Evolutionary conservation across 164 flowering plant species (phyloP), one percentile per base, ranked within the genome.

Genomic region (Platanus orientalis): DNA sequence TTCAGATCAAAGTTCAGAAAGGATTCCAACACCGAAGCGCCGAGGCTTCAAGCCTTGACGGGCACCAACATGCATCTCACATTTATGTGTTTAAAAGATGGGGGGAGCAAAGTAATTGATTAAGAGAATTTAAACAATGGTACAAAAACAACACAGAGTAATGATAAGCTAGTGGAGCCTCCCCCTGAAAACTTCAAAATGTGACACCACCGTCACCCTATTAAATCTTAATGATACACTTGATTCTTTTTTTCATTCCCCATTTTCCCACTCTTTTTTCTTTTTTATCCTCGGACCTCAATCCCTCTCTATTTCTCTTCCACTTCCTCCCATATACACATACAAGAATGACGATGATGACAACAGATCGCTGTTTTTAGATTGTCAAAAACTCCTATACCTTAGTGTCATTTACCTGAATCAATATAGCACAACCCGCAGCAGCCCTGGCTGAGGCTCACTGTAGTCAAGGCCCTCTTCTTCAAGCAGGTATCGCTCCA

Each of bases 361-460:
- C 61, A 52, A 58, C 45, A 55, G 47, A 14, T 51, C 60, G 54
- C 50, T 63, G 58, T 26, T 61, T 73, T 52, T 60, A n/a, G 55
- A 57, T 57, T 57, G 48, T 63, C 60, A 53, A 75, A 75, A 57
- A 57, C 70, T 73, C 73, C 75, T 79, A 72, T 73, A 45, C 73
- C 75, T 64, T 73, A 69, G 27, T 48, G 39, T 63, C 61, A 62
- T 29, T 51, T 58, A 73, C 44, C 65, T 60, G 47, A 56, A 61
- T 84, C 85, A 86, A 60, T 87, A 91, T 74, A 94, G 69, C 79
- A 91, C 89, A 72, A 94, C 92, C 36, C 93, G 84, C 64, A 95
- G 96, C 63, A 95, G 83, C 72, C 99, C 97, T 14, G 97, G 88
- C 71, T 95, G 97, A 17, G 96, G 84, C 71, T 92, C 99, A 1